Evolutionary conservation across 148 eudicot genomes (phyloP).

Genomic region (Rhododendron griersonianum): DNA sequence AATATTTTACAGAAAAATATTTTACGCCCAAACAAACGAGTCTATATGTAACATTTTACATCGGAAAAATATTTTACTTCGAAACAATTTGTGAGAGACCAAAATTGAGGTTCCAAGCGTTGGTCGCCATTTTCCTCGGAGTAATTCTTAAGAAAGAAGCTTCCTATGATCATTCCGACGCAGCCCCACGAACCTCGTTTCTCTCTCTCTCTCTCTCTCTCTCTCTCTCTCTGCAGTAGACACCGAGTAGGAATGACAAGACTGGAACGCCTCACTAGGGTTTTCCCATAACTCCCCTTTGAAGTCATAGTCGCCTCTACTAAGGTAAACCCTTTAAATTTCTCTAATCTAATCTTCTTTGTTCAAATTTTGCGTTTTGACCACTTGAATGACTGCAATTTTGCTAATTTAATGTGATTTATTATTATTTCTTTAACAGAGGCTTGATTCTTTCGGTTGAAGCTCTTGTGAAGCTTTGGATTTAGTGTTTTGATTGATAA

Average conservation of each 20-base stretch:
- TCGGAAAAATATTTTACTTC: too few species aligned
- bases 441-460: neutral
- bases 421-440: neutral
- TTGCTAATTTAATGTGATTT: neutral
- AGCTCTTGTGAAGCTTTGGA: neutral
- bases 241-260: neutral
- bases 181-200: neutral
- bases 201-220: neutral
- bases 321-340: neutral
- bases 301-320: conserved; percentile 2
- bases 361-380: neutral
- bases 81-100: neutral
- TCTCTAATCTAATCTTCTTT: neutral
- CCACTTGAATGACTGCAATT: neutral
- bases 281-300: neutral
- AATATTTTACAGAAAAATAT: too few species aligned
- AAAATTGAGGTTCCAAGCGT: neutral
- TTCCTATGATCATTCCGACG: conserved; percentile 2
- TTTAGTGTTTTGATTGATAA: neutral
- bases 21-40: too few species aligned
- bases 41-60: too few species aligned
- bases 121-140: neutral
- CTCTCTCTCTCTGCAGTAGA: neutral
- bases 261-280: conserved; percentile 10
- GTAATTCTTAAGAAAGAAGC: neutral